A percentile compares a stretch with the other conserved stretches of the same genome.
Conservation (phyloP, 176 grass and related monocot species). For the Tuctoria greenei region DNA sequence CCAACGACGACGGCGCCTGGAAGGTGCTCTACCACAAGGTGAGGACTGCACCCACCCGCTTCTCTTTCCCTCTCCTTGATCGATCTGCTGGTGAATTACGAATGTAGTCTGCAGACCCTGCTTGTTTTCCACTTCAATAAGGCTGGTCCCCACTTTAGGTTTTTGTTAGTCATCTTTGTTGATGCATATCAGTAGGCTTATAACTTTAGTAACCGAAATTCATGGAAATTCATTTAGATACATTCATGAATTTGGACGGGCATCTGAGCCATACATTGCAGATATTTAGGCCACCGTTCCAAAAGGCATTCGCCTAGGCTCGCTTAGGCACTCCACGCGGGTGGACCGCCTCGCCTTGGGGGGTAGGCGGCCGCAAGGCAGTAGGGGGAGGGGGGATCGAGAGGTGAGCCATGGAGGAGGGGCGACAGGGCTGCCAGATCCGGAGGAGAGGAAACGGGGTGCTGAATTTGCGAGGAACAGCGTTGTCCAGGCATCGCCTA, state of each 20-base stretch:
- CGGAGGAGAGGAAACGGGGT: too few relatives aligned
- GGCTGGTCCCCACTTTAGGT: background rate
- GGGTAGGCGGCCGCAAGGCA: too few relatives aligned
- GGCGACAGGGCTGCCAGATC: too few relatives aligned
- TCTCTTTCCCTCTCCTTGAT: background rate
- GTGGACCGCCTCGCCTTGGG: too few relatives aligned
- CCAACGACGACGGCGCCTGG: slow-evolving; percentile 93
- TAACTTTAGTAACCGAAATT: background rate
- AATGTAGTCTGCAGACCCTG: slow-evolving; percentile 13
- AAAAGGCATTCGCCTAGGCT: too few relatives aligned
- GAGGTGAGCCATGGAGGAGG: too few relatives aligned
- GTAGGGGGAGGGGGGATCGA: too few relatives aligned
- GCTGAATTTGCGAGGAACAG: too few relatives aligned
- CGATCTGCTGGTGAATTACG: slow-evolving; percentile 12
- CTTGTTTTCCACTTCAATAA: background rate
- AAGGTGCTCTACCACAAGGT: slow-evolving; percentile 95
- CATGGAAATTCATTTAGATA: background rate
- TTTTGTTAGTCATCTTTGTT: background rate
- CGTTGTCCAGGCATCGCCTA: too few relatives aligned
- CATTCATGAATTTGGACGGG: background rate
- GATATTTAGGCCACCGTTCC: too few relatives aligned
- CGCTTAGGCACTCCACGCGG: too few relatives aligned
- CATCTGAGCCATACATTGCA: background rate
- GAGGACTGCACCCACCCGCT: background rate
- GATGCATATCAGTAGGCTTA: background rate